These are phyloP conservation scores for Ophiosphaerella narmari DNA, from an alignment of 2,329 filamentous ascomycete genomes.

Conservation along the genomic window DNA sequence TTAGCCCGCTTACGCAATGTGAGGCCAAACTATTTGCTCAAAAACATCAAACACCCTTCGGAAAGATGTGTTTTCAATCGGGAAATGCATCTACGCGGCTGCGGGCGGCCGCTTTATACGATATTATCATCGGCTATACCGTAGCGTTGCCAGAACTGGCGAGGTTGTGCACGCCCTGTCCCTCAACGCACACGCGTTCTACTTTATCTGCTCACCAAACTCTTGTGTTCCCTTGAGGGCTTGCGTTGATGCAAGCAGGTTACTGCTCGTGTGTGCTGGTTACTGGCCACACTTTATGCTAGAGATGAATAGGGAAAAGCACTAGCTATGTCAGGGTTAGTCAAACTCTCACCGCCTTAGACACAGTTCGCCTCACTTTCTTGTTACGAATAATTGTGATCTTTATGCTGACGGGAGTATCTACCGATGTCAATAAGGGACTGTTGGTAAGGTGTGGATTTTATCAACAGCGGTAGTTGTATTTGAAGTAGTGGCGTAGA, in stretches of 20 bases:
- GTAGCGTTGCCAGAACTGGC: not conserved
- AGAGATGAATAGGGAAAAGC: constrained; percentile 7
- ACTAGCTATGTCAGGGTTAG: constrained; percentile 7
- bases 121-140: not conserved
- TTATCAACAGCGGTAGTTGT: not conserved
- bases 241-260: constrained; percentile 16
- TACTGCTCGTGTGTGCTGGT: constrained; percentile 20
- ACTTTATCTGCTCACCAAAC: constrained; percentile 4
- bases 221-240: constrained; percentile 11
- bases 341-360: constrained; percentile 6
- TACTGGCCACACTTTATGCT: constrained; percentile 18
- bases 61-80: not conserved
- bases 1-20: constrained; percentile 14
- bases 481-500: no score
- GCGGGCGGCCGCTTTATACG: not conserved
- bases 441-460: not conserved
- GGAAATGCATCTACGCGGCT: not conserved
- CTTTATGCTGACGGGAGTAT: not conserved
- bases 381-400: not conserved
- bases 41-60: not conserved
- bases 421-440: not conserved
- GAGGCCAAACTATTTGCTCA: not conserved
- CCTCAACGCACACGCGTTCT: constrained; percentile 8
- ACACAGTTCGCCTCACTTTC: constrained; percentile 25
- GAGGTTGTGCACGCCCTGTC: not conserved